Base-by-base conservation (phyloP, 768 basidiomycete genomes). In the Albatrellus ellisii region DNA sequence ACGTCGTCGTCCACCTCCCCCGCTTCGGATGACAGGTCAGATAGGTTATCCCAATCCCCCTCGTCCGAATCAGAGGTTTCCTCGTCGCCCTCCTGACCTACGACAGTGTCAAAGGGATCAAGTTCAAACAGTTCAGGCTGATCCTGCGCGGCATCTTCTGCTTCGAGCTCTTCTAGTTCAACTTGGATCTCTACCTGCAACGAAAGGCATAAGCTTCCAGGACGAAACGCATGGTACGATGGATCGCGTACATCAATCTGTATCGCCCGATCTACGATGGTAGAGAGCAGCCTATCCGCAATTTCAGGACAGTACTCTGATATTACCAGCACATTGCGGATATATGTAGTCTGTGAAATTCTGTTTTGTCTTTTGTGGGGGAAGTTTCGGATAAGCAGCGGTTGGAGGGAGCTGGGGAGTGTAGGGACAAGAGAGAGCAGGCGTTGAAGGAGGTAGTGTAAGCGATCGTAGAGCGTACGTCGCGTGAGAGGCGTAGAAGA, bases 371-470 rank as follows among this genome's bases (percentile, higher is more conserved):
- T 75, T 58, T 98, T 97, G 57, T 95, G 88, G 6, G 95, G 95
- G 55, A 97, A 98, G 55, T 82, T 68, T 37, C 76, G 77, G 41
- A 82, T 68, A 14, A 99, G 74, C 18, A 92, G 70, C 1, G 91
- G 88, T 44, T 84, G 78, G 3, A 99, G 67, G 2, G 90, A 82
- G 2, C 84, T 79, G 0, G 90, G 80, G 1, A 97, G 67, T 0
- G 94, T 98, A 18, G 95, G 95, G 22, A 99, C 79, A 36, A 98
- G 75, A 2, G 80, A 73, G 21, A 97, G 65, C n/a, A 98, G 67
- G 54, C 90, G 83, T 9, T 71, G 70, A n/a, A 98, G 70, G 34
- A 98, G 78, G 48, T 72, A 67, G 53, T 98, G 95, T 21, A 89
- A 63, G 20, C 94, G 77, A 39, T 87, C 80, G 57, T 94, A 95